Percentiles rank a stretch among this genome's conserved stretches.
These are phyloP conservation scores for Cladobotryum protrusum DNA, from an alignment of 2,329 filamentous ascomycete genomes.

Conservation along the genomic window DNA sequence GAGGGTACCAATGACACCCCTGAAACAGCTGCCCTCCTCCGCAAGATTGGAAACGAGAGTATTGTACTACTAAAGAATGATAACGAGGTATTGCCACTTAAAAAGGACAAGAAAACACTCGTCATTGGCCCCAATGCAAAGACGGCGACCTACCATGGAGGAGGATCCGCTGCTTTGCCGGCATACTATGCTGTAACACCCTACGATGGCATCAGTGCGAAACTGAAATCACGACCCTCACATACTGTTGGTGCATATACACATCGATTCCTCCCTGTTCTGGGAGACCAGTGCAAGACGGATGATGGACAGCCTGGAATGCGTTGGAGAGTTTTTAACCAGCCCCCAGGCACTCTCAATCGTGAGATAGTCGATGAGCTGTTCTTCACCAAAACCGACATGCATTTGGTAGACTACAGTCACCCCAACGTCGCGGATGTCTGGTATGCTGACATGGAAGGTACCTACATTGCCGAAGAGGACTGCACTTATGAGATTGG, in stretches of 20 bases:
- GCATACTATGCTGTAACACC: conserved; percentile 66
- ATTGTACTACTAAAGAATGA: conserved; percentile 72
- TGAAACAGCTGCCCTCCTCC: conserved; percentile 57
- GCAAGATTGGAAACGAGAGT: conserved; percentile 60
- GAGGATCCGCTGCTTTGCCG: conserved; percentile 55
- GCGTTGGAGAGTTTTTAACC: conserved; percentile 56
- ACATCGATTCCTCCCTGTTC: conserved; percentile 56
- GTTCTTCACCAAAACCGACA: conserved; percentile 42
- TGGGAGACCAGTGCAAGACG: conserved; percentile 47
- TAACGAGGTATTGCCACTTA: conserved; percentile 54
- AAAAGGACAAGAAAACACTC: conserved; percentile 54
- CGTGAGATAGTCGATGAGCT: conserved; percentile 47
- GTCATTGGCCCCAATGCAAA: conserved; percentile 54
- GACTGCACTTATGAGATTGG: conserved; percentile 58
- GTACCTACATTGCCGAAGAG: conserved; percentile 52
- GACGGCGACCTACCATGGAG: conserved; percentile 53
- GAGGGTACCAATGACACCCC: conserved; percentile 52
- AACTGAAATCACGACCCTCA: conserved; percentile 36
- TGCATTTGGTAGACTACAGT: conserved; percentile 44
- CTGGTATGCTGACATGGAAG: conserved; percentile 58
- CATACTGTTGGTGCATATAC: conserved; percentile 59
- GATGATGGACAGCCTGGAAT: conserved; percentile 50
- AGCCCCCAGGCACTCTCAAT: conserved; percentile 42
- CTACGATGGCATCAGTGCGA: conserved; percentile 60
- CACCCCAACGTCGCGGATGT: conserved; percentile 48